Evolutionary conservation across 441 rosid species (phyloP), one percentile per base, ranked within the genome.

Genomic region (Populus hybrid): DNA sequence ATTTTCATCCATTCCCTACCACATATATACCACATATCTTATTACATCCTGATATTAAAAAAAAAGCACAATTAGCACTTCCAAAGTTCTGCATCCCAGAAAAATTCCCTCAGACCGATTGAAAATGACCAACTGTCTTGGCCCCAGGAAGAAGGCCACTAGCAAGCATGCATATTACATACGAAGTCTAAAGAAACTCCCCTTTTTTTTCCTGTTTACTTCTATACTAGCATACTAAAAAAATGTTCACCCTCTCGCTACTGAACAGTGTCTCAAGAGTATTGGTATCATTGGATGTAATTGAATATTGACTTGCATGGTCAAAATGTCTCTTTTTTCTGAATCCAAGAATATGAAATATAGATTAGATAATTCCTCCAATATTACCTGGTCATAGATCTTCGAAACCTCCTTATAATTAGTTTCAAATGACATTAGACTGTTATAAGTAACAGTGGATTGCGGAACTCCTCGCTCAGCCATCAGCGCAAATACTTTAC

Each of bases 391-490:
- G 83, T 92, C 97, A 87, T 92, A 95, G 84, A 92, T 94, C 84
- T 87, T 90, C 57, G 99, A 95, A 78, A 94, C 99, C 85, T 95
- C 99, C 91, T 95, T 95, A 81, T 92, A 95, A 75, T 82, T 90
- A 73, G 88, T 87, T 84, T 91, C 99, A 80, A 94, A 91, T 50
- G 98, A 91, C 99, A 95, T 95, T 70, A 94, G 90, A 77, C 98
- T 92, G 75, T 95, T 95, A 85, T 86, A 95, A 46, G 97, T 91
- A 57, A 92, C 92, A 11, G 97, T 92, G 65, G 94, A 86, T 76
- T 86, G 94, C 76, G 87, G 86, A 69, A 95, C 86, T 81, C 97
- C 90, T 77, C 86, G 86, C 85, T 86, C 90, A n/a, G 89, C 75
- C 99, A 95, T 95, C 75, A 91, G 72, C 42, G 88, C 79, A 88